Evolutionary conservation across 2,329 filamentous ascomycete genomes (phyloP).

Genomic region (Emergomyces orientalis): DNA sequence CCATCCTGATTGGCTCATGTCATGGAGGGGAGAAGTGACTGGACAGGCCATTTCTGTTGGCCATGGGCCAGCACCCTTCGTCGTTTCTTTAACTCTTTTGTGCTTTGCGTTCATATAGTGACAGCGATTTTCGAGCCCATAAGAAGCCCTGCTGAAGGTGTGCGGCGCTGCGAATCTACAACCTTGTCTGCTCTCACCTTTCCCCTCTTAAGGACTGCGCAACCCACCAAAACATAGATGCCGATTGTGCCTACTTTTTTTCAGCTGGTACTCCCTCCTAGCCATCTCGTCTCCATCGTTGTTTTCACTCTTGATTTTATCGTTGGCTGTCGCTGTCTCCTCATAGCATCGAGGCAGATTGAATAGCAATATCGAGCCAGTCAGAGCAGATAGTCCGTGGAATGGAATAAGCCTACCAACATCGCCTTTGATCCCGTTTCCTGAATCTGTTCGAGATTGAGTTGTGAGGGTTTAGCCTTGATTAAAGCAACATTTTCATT

Average conservation of each 20-base stretch:
- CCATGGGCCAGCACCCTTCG: background rate
- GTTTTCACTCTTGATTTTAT: background rate
- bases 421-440: no score
- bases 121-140: conserved; percentile 4
- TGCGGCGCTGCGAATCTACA: background rate
- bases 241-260: background rate
- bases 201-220: conserved; percentile 5
- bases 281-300: background rate
- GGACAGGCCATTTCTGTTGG: background rate
- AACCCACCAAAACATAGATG: background rate
- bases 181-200: background rate
- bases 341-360: background rate
- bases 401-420: background rate
- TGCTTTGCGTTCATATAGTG: background rate
- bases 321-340: background rate
- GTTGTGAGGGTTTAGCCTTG: conserved; percentile 1
- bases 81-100: background rate
- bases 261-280: background rate
- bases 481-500: conserved; percentile 1
- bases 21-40: background rate
- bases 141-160: conserved; percentile 1
- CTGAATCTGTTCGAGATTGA: background rate
- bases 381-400: background rate
- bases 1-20: conserved; percentile 1
- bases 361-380: background rate